phyloP scores from a whole-genome alignment of 1,284 basidiomycete species.

The Heterobasidion parviporum region DNA sequence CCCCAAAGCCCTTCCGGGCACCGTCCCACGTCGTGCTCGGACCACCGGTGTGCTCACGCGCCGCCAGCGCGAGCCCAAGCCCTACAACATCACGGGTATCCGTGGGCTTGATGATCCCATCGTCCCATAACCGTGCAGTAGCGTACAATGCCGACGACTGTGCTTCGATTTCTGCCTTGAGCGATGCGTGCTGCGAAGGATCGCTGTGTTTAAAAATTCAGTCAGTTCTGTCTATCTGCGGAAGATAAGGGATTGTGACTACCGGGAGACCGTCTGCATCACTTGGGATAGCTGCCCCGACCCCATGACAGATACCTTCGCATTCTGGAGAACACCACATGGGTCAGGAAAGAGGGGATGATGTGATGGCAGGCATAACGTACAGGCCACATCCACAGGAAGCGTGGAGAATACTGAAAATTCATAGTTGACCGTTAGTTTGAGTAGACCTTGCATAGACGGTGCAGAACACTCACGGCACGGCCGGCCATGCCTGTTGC shows the following conservation, averaged over 20 bases:
- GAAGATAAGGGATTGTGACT: conserved; percentile 12
- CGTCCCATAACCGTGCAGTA: conserved; percentile 88
- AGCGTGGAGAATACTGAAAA: conserved; percentile 79
- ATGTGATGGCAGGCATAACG: conserved; percentile 44
- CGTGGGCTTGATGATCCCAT: conserved; percentile 88
- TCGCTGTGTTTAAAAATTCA: conserved; percentile 38
- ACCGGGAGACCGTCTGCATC: conserved; percentile 87
- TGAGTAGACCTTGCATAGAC: not conserved
- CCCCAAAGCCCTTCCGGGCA: conserved; percentile 71
- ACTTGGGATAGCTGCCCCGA: conserved; percentile 88
- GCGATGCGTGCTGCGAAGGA: conserved; percentile 61
- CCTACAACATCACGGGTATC: conserved; percentile 88
- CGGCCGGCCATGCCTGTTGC: conserved; percentile 76
- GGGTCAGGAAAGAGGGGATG: not conserved
- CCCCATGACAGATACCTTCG: conserved; percentile 96
- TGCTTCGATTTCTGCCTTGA: conserved; percentile 78
- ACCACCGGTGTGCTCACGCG: conserved; percentile 8
- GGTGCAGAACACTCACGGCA: conserved; percentile 47
- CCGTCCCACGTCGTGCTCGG: conserved; percentile 55
- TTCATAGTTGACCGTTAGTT: conserved; percentile 2
- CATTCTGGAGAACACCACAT: conserved; percentile 47
- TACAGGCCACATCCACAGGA: conserved; percentile 98
- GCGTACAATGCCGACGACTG: conserved; percentile 86
- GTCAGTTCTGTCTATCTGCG: conserved; percentile 1
- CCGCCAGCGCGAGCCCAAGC: conserved; percentile 57